These are phyloP conservation scores for Sclerotinia spermophila DNA, from an alignment of 2,329 filamentous ascomycete species.

Conservation along the genomic window DNA sequence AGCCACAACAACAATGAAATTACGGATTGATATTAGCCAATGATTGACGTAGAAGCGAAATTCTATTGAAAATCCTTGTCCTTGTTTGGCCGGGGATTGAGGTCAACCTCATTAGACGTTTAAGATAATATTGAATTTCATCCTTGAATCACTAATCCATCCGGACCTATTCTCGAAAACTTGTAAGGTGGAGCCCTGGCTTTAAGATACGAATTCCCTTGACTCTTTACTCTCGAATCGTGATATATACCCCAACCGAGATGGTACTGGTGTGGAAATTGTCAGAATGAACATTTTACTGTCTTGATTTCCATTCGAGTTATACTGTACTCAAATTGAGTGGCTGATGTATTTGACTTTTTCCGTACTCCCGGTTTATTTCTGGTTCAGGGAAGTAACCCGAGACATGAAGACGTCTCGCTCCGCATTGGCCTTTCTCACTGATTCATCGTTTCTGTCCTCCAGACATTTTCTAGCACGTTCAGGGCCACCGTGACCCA, in stretches of 20 bases:
- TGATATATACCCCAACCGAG: not conserved
- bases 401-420: conserved; percentile 6
- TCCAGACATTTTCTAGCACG: not conserved
- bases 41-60: conserved; percentile 4
- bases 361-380: not conserved
- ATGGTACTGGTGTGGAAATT: not conserved
- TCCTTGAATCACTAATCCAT: conserved; percentile 5
- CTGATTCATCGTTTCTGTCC: not conserved
- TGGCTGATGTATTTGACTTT: conserved; percentile 3
- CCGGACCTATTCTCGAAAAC: not conserved
- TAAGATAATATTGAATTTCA: conserved; percentile 15
- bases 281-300: not conserved
- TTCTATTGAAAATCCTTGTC: conserved; percentile 11
- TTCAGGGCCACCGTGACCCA: not conserved
- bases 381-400: not conserved
- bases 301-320: not conserved
- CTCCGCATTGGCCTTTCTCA: not conserved
- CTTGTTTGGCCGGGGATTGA: conserved; percentile 1
- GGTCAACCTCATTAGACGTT: conserved; percentile 8
- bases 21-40: not conserved
- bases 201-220: not conserved
- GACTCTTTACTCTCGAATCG: not conserved
- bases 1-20: not conserved
- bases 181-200: not conserved
- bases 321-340: not conserved